Base-by-base conservation (phyloP, 306 rosid genomes). In the Cucurbita pepo region DNA sequence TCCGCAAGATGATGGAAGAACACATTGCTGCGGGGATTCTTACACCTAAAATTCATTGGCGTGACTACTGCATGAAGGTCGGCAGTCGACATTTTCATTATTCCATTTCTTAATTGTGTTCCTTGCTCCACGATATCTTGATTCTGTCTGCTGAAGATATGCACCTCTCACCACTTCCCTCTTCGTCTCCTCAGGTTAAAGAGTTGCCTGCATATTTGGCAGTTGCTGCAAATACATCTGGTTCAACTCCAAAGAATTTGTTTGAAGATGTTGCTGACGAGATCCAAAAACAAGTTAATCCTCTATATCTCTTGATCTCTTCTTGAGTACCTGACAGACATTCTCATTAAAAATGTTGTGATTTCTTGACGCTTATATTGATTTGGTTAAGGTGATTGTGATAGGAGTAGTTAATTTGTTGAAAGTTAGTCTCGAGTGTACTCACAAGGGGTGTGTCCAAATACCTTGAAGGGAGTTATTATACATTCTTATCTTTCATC, bases 1-100 rank as follows among this genome's bases (percentile, higher is more conserved):
- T 92, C 81, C 95, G 96, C 71, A 92, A 84, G 79, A 78, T 90
- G 89, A 90, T 92, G 96, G 96, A 90, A 41, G 98, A 88, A 67
- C 96, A 92, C 81, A 75, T 85, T 1, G 52, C 88, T 52, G 83
- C 81, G n/a, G 93, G 91, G 81, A 78, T 71, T 83, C 91, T 92
- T 65, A 87, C 89, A 18, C 89, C 89, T 41, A 90, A 90, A 79
- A 87, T 87, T 80, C 85, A 90, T 69, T 90, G 96, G 98, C 98
- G 96, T 74, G 98, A 92, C 83, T 92, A 90, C 78, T 74, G 80
- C 72, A 62, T 72, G 44, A 88, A 83, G 93, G 98, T 90, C 47
- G 3, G 36, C 80, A 19, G 38, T 90, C 57, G 4, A 22, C 82
- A 19, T 45, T 79, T 53, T 66, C n/a, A 75, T 2, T 73, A n/a